These are phyloP conservation scores for Bocquillonia castaneifolia DNA, from an alignment of 441 rosid species.

Conservation along the genomic window DNA sequence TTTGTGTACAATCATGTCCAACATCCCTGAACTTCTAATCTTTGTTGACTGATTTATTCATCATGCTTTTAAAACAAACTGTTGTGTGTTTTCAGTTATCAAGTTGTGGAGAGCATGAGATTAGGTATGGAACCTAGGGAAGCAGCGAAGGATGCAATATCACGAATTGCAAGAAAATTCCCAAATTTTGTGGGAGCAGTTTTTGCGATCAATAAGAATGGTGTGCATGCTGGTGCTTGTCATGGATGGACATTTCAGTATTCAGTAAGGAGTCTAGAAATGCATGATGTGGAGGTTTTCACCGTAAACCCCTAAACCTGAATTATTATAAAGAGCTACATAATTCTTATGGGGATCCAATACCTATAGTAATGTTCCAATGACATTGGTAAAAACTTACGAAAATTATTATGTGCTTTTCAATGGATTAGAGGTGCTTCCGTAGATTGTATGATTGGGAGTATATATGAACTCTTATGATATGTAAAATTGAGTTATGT, in stretches of 20 bases:
- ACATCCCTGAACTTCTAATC: no score
- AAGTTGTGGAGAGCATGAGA: conserved; percentile 94
- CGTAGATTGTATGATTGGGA: no score
- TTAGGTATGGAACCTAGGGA: conserved; percentile 64
- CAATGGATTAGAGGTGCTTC: no score
- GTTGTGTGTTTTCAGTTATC: conserved; percentile 50
- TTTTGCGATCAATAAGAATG: conserved; percentile 67
- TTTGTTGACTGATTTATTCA: neutral
- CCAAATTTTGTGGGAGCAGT: conserved; percentile 79
- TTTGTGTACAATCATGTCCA: neutral
- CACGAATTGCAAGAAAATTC: conserved; percentile 61
- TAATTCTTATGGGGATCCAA: conserved; percentile 16
- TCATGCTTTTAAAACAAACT: neutral
- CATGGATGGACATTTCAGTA: conserved; percentile 93
- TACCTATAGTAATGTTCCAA: no score
- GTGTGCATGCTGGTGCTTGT: conserved; percentile 74
- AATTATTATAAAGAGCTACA: conserved; percentile 39
- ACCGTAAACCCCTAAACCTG: conserved; percentile 51
- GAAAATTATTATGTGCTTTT: no score
- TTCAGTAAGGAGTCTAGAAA: conserved; percentile 50
- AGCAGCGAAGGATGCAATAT: conserved; percentile 79
- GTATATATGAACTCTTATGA: no score
- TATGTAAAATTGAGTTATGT: no score
- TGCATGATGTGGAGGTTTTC: conserved; percentile 65
- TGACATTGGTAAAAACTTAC: no score